phyloP scores from a whole-genome alignment of 2,329 filamentous ascomycete genomes.

The Paecilomyces niveus region DNA sequence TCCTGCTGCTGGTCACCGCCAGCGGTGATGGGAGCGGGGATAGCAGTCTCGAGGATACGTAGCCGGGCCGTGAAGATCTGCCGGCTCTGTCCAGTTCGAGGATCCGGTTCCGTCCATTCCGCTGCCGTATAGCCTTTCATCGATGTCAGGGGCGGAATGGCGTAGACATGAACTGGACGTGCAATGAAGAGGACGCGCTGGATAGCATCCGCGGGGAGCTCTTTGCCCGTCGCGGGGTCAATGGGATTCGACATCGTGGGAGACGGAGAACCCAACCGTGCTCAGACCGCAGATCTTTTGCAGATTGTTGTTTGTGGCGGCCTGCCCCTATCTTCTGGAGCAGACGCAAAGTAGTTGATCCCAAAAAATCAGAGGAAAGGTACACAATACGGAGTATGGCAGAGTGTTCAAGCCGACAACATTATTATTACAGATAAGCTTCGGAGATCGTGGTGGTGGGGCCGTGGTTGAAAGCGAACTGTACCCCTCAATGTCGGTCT shows the following conservation, averaged over 20 bases:
- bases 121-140: conserved; percentile 73
- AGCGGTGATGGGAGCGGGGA: conserved; percentile 51
- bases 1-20: conserved; percentile 35
- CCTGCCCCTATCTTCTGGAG: background rate
- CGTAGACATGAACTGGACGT: conserved; percentile 72
- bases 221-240: conserved; percentile 63
- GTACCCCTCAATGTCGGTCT: background rate
- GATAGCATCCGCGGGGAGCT: conserved; percentile 68
- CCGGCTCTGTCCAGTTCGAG: conserved; percentile 50
- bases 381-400: background rate
- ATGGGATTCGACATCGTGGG: conserved; percentile 38
- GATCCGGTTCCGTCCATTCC: conserved; percentile 60
- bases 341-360: background rate
- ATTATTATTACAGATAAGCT: background rate
- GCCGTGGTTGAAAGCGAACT: background rate
- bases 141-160: conserved; percentile 71
- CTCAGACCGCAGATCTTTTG: background rate
- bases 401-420: background rate
- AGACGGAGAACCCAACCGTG: background rate
- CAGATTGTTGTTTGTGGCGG: background rate
- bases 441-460: background rate
- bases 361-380: background rate
- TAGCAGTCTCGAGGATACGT: conserved; percentile 69
- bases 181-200: conserved; percentile 77
- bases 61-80: conserved; percentile 82